Conservation (phyloP, 139 green algal genomes). For the Marvania coccoides region DNA sequence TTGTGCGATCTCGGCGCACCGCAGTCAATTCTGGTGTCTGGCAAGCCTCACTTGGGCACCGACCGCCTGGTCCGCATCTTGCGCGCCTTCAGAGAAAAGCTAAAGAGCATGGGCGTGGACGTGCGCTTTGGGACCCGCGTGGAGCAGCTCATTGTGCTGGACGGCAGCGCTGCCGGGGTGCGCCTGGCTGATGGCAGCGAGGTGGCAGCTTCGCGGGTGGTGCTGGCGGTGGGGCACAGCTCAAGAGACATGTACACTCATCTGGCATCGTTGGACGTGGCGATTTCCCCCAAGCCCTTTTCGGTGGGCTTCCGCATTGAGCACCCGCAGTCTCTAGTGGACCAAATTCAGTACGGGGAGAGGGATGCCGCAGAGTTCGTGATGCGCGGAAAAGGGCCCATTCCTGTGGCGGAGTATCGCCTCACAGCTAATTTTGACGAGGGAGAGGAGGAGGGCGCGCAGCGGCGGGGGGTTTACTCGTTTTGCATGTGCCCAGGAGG, state of each 20-base stretch:
- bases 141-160: constrained; percentile 41
- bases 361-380: constrained; percentile 39
- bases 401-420: constrained; percentile 78
- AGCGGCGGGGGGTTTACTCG: constrained; percentile 52
- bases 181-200: constrained; percentile 32
- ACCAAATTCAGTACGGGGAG: constrained; percentile 59
- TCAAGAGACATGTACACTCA: constrained; percentile 49
- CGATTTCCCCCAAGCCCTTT: constrained; percentile 65
- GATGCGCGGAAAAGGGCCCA: constrained; percentile 50
- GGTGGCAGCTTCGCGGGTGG: constrained; percentile 34
- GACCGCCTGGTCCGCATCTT: constrained; percentile 73
- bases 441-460: not conserved
- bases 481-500: constrained; percentile 84
- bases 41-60: constrained; percentile 80
- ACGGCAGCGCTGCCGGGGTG: constrained; percentile 17
- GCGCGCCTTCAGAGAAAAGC: constrained; percentile 44
- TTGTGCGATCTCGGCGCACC: constrained; percentile 68
- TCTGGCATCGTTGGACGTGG: constrained; percentile 42
- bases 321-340: constrained; percentile 72
- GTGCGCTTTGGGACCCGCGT: constrained; percentile 58
- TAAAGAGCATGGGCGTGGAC: constrained; percentile 38
- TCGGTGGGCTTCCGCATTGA: constrained; percentile 78
- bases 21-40: constrained; percentile 51
- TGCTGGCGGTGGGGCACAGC: constrained; percentile 63
- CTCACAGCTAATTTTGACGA: constrained; percentile 34